Conservation (phyloP, 164 flowering plant genomes). For the Sedum album region DNA sequence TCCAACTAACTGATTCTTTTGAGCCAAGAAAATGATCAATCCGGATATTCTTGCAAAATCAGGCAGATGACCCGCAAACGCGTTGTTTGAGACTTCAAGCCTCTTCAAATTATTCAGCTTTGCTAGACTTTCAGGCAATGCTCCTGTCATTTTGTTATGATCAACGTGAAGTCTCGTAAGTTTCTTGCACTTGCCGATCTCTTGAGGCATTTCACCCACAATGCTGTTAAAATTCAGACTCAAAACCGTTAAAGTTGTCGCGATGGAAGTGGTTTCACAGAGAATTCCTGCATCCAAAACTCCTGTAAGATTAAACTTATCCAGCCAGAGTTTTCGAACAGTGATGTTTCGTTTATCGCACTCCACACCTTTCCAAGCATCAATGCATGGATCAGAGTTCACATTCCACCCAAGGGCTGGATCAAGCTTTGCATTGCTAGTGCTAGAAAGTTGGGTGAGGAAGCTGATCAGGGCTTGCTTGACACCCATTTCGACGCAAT, state of each 20-base stretch:
- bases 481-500: not conserved
- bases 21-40: constrained; percentile 27
- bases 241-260: constrained; percentile 18
- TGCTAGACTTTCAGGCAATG: not conserved
- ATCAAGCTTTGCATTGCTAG: not conserved
- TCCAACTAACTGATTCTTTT: constrained; percentile 40
- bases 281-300: not conserved
- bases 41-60: constrained; percentile 36
- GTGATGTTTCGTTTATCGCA: constrained; percentile 1
- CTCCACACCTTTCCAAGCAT: constrained; percentile 4
- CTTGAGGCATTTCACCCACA: constrained; percentile 25
- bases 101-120: constrained; percentile 6
- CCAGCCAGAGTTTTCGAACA: constrained; percentile 1
- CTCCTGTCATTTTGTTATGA: constrained; percentile 3
- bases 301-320: constrained; percentile 6
- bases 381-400: constrained; percentile 9
- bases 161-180: constrained; percentile 29
- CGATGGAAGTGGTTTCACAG: constrained; percentile 18
- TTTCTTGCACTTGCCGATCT: constrained; percentile 30
- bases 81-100: constrained; percentile 11
- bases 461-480: not conserved
- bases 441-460: not conserved
- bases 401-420: constrained; percentile 4
- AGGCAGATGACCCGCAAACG: constrained; percentile 31
- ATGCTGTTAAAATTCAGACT: constrained; percentile 32